Evolutionary conservation across 2,329 filamentous ascomycete genomes (phyloP), one percentile per base, ranked within the genome.

Genomic region (Triangularia setosa): DNA sequence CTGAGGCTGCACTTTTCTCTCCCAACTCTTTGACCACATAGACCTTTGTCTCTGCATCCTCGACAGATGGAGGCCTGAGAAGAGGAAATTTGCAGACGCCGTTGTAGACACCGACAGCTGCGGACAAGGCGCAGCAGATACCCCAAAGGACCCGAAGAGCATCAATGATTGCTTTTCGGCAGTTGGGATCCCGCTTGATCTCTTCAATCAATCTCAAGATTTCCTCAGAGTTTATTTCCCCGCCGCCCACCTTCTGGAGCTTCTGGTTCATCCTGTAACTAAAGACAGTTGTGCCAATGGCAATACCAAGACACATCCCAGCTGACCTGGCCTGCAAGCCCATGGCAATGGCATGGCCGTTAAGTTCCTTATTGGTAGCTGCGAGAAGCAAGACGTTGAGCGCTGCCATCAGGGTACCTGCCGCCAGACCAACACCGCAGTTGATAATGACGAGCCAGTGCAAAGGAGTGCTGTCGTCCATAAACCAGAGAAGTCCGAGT

Each of bases 341-440:
- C 64, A 68, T 67, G 27, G 66, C 67, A 59, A 65, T 68, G 44
- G 63, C 64, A 61, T 68, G 67, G 18, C 67, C 67, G 35, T 66
- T 66, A 28, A 65, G 61, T 27, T 62, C 58, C 28, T 35, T 65
- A 44, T 57, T 62, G 12, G 63, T 68, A 4, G 62, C 61, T 2
- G 64, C 62, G 25, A 68, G 60, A 16, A 68, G 25, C 1, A 64
- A 53, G 6, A 65, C 58, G 53, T 68, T 65, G 52, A 68, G 57
- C 4, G 67, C 40, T n/a, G 67, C 65, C 1, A 55, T 58, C 25
- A 66, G 30, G n/a, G 35, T 62, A 48, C 67, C 67, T 21, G 64
- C 65, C 11, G 62, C 67, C 4, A 68, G 48, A 30, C 67, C 67
- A 12, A 68, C 64, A 25, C 62, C 60, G 1, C 27, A 57, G 18